Percentiles rank a stretch among this genome's conserved stretches.
phyloP scores from a whole-genome alignment of 2,329 filamentous ascomycete species.

The Albophoma yamanashiensis region DNA sequence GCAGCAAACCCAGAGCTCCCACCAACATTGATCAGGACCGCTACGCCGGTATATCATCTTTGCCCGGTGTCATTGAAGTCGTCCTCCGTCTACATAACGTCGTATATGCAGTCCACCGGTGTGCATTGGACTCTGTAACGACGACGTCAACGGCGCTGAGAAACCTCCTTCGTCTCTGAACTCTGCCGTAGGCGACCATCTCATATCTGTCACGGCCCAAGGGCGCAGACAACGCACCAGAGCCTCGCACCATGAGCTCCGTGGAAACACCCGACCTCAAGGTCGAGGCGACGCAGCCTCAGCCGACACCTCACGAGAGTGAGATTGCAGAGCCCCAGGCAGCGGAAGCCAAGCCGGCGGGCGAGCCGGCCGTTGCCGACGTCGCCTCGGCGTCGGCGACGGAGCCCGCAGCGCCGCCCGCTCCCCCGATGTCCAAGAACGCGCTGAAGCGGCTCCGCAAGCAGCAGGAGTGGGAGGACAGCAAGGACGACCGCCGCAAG shows the following conservation, averaged over 20 bases:
- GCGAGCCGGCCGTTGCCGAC: neutral
- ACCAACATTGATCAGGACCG: too few relatives aligned
- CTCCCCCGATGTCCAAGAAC: slow-evolving; percentile 61
- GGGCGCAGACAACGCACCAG: neutral
- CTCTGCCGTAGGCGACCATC: neutral
- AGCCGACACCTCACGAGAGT: neutral
- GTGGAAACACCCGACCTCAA: neutral
- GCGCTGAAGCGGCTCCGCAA: slow-evolving; percentile 70
- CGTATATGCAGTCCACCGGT: neutral
- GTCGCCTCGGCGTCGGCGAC: neutral
- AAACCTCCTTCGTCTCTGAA: neutral
- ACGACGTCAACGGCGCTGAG: neutral
- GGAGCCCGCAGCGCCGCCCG: slow-evolving; percentile 4
- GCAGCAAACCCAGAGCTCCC: neutral
- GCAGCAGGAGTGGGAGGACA: slow-evolving; percentile 65
- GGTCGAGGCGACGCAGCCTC: neutral
- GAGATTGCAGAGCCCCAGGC: too few relatives aligned
- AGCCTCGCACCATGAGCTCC: neutral
- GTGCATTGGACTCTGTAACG: neutral
- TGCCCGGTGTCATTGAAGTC: neutral
- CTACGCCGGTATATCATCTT: neutral
- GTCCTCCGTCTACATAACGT: neutral
- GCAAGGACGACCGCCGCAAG: slow-evolving; percentile 46
- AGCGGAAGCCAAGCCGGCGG: neutral
- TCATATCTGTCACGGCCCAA: neutral